Conservation (phyloP, 768 basidiomycete species). For the Amanita rubescens region DNA sequence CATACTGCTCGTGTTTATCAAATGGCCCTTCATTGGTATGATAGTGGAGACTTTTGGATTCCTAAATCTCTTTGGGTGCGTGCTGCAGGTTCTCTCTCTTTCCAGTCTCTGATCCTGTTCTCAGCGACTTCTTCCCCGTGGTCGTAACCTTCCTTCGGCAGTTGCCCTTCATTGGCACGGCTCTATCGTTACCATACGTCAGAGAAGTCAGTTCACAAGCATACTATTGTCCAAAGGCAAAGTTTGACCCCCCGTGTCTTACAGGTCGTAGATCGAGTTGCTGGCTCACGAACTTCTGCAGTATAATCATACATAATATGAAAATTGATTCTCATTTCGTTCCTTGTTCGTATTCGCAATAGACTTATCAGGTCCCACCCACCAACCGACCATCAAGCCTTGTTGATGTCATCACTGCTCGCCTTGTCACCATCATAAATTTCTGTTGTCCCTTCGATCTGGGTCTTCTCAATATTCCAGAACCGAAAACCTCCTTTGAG, state of each 20-base stretch:
- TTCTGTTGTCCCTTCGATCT: too few relatives aligned
- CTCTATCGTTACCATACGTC: constrained; percentile 84
- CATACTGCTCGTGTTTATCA: constrained; percentile 87
- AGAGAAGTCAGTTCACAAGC: constrained; percentile 52
- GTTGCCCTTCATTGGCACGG: constrained; percentile 83
- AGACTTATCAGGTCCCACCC: background rate
- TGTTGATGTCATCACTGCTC: background rate
- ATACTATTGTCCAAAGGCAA: background rate
- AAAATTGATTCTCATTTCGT: background rate
- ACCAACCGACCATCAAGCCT: background rate
- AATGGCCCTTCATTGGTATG: constrained; percentile 93
- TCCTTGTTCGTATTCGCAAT: background rate
- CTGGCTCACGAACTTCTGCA: constrained; percentile 70
- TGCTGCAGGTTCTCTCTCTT: constrained; percentile 3
- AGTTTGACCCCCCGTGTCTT: constrained; percentile 1
- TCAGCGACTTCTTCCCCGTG: constrained; percentile 98
- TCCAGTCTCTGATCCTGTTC: constrained; percentile 2
- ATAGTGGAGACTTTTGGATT: constrained; percentile 95
- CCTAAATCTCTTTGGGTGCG: constrained; percentile 92
- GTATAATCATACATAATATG: constrained; percentile 35
- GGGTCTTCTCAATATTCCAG: constrained; percentile 37
- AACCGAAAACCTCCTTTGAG: constrained; percentile 42
- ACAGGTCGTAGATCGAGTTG: constrained; percentile 73
- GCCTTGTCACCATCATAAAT: constrained; percentile 9
- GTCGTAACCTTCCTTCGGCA: constrained; percentile 95